phyloP scores from a whole-genome alignment of 2,329 filamentous ascomycete species.

The Botryosphaeria agaves region DNA sequence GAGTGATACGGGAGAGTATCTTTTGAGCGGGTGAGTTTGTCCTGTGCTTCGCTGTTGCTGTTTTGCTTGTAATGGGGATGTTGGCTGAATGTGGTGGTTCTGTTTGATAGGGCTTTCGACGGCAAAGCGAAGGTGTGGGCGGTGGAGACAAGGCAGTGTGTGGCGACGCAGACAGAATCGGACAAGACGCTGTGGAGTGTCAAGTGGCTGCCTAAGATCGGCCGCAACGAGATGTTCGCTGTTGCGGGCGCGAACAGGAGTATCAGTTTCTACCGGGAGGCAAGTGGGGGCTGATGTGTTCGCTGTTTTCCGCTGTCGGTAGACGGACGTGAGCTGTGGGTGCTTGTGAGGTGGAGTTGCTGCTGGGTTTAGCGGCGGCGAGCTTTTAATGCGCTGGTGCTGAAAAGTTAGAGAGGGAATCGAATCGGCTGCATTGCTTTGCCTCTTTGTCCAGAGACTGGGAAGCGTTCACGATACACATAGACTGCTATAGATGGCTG shows the following conservation, averaged over 20 bases:
- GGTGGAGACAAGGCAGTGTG: conserved; percentile 64
- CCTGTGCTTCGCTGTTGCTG: background rate
- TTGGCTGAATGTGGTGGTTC: conserved; percentile 1
- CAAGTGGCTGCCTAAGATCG: conserved; percentile 60
- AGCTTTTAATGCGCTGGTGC: no score
- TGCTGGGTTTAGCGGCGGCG: no score
- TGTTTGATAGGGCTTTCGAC: conserved; percentile 47
- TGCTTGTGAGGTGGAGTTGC: no score
- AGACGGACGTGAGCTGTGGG: no score
- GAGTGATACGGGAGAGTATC: conserved; percentile 82
- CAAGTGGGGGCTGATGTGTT: conserved; percentile 52
- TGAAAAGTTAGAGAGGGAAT: no score
- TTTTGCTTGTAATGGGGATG: background rate
- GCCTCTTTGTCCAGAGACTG: no score
- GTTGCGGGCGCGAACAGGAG: conserved; percentile 61
- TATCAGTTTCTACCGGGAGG: conserved; percentile 71
- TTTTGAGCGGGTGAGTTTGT: conserved; percentile 52
- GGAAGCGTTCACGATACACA: no score
- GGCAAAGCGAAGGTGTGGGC: conserved; percentile 96
- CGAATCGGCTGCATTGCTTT: no score
- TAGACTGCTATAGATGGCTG: no score
- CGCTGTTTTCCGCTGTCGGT: no score
- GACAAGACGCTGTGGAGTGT: conserved; percentile 73
- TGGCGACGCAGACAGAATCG: conserved; percentile 85
- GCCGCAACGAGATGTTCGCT: conserved; percentile 52